phyloP scores from a whole-genome alignment of 768 basidiomycete species.

The Melanogaster broomeanus region DNA sequence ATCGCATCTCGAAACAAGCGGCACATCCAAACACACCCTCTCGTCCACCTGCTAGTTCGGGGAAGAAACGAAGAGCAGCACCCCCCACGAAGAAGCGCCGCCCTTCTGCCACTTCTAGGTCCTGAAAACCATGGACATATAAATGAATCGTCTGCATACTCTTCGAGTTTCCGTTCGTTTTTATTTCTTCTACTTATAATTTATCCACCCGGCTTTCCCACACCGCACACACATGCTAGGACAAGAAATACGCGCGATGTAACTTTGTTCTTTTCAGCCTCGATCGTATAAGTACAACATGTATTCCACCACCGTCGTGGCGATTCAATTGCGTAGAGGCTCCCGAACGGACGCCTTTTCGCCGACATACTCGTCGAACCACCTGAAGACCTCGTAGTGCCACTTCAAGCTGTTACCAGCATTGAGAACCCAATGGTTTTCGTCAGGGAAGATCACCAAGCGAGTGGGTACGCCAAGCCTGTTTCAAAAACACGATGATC shows the following conservation, averaged over 20 bases:
- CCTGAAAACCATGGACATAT: constrained; percentile 6
- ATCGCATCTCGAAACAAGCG: constrained; percentile 20
- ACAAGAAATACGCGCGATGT: constrained; percentile 6
- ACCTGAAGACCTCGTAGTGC: constrained; percentile 93
- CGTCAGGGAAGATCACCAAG: constrained; percentile 82
- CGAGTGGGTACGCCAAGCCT: constrained; percentile 75
- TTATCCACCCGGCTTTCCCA: constrained; percentile 1
- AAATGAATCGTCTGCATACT: not conserved
- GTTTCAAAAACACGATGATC: not conserved
- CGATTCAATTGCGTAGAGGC: constrained; percentile 11
- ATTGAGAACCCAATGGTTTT: constrained; percentile 91
- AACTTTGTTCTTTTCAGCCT: constrained; percentile 3
- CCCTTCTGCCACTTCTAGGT: constrained; percentile 1
- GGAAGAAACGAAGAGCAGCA: constrained; percentile 25
- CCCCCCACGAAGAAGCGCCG: constrained; percentile 13
- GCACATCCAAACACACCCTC: constrained; percentile 7
- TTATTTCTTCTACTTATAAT: constrained; percentile 14
- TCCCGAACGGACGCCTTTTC: constrained; percentile 6
- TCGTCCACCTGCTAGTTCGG: not conserved
- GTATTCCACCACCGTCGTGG: not conserved
- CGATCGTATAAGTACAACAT: not conserved
- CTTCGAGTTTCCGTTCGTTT: constrained; percentile 1
- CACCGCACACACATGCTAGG: constrained; percentile 11
- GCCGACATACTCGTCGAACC: constrained; percentile 76
- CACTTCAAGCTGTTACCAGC: constrained; percentile 89